A percentile compares a stretch with the other conserved stretches of the same genome.
These are phyloP conservation scores for Amaranthus hypochondriacus DNA, from an alignment of 148 eudicot genomes.

Conservation along the genomic window DNA sequence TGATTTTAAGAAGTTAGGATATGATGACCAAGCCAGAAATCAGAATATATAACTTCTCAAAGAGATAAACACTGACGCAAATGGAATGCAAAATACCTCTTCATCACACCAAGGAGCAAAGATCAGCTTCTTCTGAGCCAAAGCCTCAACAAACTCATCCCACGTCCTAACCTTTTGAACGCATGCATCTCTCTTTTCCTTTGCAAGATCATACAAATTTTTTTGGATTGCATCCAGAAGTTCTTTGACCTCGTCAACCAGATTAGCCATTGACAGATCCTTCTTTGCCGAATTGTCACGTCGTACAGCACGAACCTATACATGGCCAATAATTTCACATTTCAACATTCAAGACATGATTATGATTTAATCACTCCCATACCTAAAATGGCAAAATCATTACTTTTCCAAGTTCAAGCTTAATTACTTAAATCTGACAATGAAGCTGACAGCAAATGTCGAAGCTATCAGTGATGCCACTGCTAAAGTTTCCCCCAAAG, in stretches of 20 bases:
- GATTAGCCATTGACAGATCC: constrained; percentile 64
- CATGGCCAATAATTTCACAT: neutral
- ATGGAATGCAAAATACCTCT: constrained; percentile 50
- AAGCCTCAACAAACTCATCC: constrained; percentile 90
- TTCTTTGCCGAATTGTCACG: constrained; percentile 72
- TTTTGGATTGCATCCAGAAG: constrained; percentile 64
- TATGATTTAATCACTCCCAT: neutral
- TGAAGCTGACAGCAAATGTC: no score
- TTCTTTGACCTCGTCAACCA: constrained; percentile 53
- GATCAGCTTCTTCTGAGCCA: constrained; percentile 79
- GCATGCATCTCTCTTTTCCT: constrained; percentile 78
- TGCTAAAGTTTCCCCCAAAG: no score
- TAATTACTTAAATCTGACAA: neutral
- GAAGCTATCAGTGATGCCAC: no score
- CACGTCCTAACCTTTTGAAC: constrained; percentile 64
- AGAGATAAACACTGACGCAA: neutral
- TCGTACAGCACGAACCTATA: constrained; percentile 79
- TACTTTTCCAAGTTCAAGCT: neutral
- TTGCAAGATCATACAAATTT: constrained; percentile 64
- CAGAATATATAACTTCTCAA: no score
- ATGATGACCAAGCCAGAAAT: no score
- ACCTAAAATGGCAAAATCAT: neutral
- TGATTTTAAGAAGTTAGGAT: no score
- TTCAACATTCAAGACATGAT: neutral
- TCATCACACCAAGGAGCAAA: constrained; percentile 99